Evolutionary conservation across 805 yeast genomes (phyloP).

Genomic region (Ogataea allantospora): DNA sequence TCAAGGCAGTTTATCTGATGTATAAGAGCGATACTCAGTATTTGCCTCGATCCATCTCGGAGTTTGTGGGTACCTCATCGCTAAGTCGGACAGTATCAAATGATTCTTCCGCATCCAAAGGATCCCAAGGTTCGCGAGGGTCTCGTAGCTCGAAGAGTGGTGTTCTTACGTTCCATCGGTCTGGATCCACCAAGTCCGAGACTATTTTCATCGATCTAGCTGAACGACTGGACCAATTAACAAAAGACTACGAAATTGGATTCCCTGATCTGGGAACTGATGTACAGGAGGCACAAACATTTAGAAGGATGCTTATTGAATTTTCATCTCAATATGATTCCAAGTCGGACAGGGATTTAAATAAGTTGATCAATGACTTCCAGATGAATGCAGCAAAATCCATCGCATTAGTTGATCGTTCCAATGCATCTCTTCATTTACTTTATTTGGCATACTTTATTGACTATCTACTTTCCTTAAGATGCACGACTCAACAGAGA

Average conservation of each 20-base stretch:
- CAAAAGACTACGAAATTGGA: constrained; percentile 13
- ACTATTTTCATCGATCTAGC: constrained; percentile 15
- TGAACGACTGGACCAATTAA: constrained; percentile 7
- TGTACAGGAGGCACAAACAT: constrained; percentile 8
- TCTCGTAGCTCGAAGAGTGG: constrained; percentile 1
- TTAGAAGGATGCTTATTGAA: constrained; percentile 16
- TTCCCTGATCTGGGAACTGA: constrained; percentile 9
- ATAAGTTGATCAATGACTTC: constrained; percentile 9
- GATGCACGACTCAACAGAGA: constrained; percentile 9
- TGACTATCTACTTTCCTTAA: constrained; percentile 15
- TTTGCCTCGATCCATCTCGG: constrained; percentile 14
- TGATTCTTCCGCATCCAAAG: constrained; percentile 11
- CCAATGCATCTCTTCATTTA: constrained; percentile 12
- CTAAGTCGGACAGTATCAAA: constrained; percentile 12
- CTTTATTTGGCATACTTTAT: constrained; percentile 17
- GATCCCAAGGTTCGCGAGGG: constrained; percentile 1
- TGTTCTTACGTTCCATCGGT: constrained; percentile 5
- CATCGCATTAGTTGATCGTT: constrained; percentile 11
- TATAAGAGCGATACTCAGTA: constrained; percentile 17
- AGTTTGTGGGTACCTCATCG: constrained; percentile 13
- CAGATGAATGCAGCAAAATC: constrained; percentile 16
- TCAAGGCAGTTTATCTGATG: constrained; percentile 21
- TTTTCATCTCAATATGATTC: constrained; percentile 11
- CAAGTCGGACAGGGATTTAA: constrained; percentile 7
- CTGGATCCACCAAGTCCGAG: constrained; percentile 5